Evolutionary conservation across 1,139 yeast genomes (phyloP), one percentile per base, ranked within the genome.

Genomic region (Candida gigantensis): DNA sequence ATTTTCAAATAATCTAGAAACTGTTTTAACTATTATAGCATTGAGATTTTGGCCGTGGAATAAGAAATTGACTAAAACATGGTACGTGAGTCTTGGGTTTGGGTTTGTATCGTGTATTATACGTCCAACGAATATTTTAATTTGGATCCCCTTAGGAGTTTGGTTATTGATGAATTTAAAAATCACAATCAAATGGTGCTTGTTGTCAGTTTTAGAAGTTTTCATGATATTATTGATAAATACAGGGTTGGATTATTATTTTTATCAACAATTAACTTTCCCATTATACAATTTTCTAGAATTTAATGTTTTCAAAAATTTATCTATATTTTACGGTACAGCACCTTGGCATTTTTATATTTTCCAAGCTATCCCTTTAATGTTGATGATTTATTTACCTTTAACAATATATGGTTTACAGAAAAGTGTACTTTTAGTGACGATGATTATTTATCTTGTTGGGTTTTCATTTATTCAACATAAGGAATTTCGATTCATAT

Each of bases 401-500:
- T 65, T 84, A 18, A 52, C 65, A 34, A 23, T 60, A 7, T 13
- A 35, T 56, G 34, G 34, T 37, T 60, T 1, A 60, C 69, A 1
- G 85, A 83, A 49, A 83, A 96, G 0, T 39, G 65, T 5, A 69
- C 90, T 24, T 64, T 72, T 12, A 97, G 88, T 59, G 87, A 90
- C 57, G 97, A 89, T 55, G 81, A 84, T 50, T 70, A 97, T 35
- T 88, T 94, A 44, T 19, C 17, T 45, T 15, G 38, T 61, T 0
- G 64, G 72, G 1, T 88, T 84, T 48, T 85, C 96, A 0, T 40
- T 66, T 2, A 73, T 92, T 13, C 65, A 73, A 10, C 99, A 94
- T 59, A 94, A 94, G 56, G 99, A 94, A 54, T 84, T 88, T 49
- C 72, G 98, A 32, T 94, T 94, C 55, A 69, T 92, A n/a, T 86